Evolutionary conservation across 2,329 filamentous ascomycete genomes (phyloP), one percentile per base, ranked within the genome.

Genomic region (Diaporthe vaccinii): DNA sequence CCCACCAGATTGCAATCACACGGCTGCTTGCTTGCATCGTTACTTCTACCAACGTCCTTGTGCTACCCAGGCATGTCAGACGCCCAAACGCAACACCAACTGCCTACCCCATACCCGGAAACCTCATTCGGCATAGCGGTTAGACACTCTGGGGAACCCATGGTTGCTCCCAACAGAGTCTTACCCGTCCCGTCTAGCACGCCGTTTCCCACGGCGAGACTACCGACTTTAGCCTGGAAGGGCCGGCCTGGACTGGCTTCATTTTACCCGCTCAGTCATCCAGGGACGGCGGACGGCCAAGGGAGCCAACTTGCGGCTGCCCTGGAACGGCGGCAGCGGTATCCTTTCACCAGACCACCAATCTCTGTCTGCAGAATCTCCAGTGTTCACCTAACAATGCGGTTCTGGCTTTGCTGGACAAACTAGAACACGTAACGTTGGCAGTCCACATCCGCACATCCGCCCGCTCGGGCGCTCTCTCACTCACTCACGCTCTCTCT

Each of bases 191-290:
- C 77, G 78, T 79, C 81, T 78, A 80, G 78, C 78, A 78, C 78
- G 76, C 75, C 77, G 65, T 69, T 69, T 25, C 4, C n/a, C 46
- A 69, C 65, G 65, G 44, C 8, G 53, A 74, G 65, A 61, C 74
- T 76, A 51, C 74, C 77, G 80, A 81, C 78, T 85, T 85, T 85
- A 86, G 84, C 84, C 84, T 85, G 81, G 83, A 85, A 84, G 83
- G 83, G 82, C 83, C 82, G 83, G 83, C 80, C 83, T 78, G 78
- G 78, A 79, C 77, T 34, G 76, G 78, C 80, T 80, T 79, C 78
- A 82, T 83, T 85, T 82, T 83, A 79, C 83, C 81, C 80, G 77
- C 58, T 46, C 67, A 49, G 51, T 46, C 28, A 57, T 62, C 49
- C 65, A 67, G 58, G 46, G 46, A 28, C 65, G 31, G 34, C 65